Evolutionary conservation across 202 grass and related monocot genomes (phyloP), one percentile per base, ranked within the genome.

Genomic region (Zizania palustris): DNA sequence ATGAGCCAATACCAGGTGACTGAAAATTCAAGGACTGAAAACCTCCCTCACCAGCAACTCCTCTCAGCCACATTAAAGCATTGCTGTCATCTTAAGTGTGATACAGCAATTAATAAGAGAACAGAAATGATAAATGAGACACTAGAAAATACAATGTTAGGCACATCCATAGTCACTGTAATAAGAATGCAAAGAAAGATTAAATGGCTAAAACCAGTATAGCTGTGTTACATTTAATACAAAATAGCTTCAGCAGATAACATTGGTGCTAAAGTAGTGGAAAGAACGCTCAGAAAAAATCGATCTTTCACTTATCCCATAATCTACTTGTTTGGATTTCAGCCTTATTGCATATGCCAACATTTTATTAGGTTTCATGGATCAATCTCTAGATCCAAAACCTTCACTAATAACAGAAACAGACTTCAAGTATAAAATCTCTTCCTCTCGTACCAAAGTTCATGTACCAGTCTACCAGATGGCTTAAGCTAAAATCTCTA

Each of bases 1-100:
- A 99, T 10, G 90, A 83, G 19, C 90, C 85, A 43, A 96, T 75
- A 79, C 92, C 88, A 63, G 88, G 88, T 55, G 91, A 88, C 75
- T 92, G 90, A 69, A 92, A 90, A 68, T 91, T 96, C 40, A 96
- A 72, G 63, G 92, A 99, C 45, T 89, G 88, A 63, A 85, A 83
- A 14, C 89, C 85, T 84, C 90, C 89, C 45, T 96, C 92, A 50
- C 87, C 89, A 77, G 96, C 74, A 73, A 90, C 85, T 63, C 92
- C 90, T 63, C 92, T 91, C 85, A 92, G 82, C 96, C 96, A 99
- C 96, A 95, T 99, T 37, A 93, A 88, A 81, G 96, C 96, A 90
- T 93, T 96, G 81, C 87, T 88, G 63, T 99, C 96, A 82, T 99
- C 92, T 93, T 92, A 75, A 90, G 87, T 86, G 70, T 34, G 72